Base-by-base conservation (phyloP, 192 early-diverging fungal genomes). In the Coemansia reversa region DNA sequence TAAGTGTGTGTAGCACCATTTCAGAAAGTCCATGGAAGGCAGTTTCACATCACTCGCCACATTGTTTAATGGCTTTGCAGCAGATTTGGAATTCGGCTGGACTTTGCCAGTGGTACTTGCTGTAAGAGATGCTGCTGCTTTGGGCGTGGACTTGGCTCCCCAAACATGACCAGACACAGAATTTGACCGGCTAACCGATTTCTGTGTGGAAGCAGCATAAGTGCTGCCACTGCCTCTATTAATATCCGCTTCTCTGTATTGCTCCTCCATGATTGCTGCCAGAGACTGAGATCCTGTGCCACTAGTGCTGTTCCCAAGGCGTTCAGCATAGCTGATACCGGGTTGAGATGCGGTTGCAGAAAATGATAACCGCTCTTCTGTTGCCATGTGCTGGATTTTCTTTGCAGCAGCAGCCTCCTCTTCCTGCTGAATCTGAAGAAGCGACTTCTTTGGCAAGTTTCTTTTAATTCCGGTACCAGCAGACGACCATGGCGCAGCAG, bases 1-100 rank as follows among this genome's bases (percentile, higher is more conserved):
- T 39, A 93, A 73, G 16, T 86, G 77, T 27, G 86, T 67, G 49
- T 86, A 73, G 74, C 88, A 89, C 91, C 91, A 93, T 56, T 83
- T 76, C 51, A 88, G 60, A 72, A 93, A 93, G 19, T 89, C 86
- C 60, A 88, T 86, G 14, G 86, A 87, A 8, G 77, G 77, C 48
- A 75, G 63, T 18, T 20, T 35, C 1, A 49, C 53, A 8, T 51
- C 52, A 8, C 24, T 3, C 0, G 33, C 11, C 11, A 11, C 20
- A 25, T 11, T 30, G 4, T 23, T 62, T 28, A 59, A 18, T 20
- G 55, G 45, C 30, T 69, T 62, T 51, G 74, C 66, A 53, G 23
- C 45, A 4, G 54, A 32, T 59, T 61, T 65, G n/a, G 35, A 30
- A 20, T 29, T 28, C 14, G 27, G 64, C 33, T 60, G 63, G 45